Conservation (phyloP, 306 rosid genomes). For the Prosopis cineraria region DNA sequence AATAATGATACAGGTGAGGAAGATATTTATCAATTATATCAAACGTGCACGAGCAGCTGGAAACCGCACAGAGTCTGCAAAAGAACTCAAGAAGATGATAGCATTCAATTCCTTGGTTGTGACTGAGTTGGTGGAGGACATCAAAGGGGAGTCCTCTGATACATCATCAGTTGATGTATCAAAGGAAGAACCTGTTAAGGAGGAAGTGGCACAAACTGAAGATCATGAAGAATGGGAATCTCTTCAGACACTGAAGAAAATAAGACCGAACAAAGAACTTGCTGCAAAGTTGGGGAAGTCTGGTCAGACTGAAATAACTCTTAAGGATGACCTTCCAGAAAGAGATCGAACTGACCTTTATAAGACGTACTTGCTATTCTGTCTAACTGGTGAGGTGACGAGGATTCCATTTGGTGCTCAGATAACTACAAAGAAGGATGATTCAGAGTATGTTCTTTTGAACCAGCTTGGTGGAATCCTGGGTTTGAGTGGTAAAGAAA, state of each 20-base stretch:
- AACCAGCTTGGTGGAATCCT: constrained; percentile 89
- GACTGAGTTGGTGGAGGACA: constrained; percentile 84
- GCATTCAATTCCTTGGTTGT: constrained; percentile 93
- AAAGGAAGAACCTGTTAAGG: constrained; percentile 57
- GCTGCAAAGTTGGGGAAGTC: constrained; percentile 73
- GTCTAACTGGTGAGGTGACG: constrained; percentile 88
- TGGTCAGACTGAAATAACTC: constrained; percentile 91
- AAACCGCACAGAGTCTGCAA: constrained; percentile 79
- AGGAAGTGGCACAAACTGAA: constrained; percentile 37
- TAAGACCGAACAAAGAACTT: constrained; percentile 69
- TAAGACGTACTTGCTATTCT: constrained; percentile 81
- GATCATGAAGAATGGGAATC: constrained; percentile 81
- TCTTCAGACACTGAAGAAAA: constrained; percentile 73
- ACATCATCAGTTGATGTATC: constrained; percentile 41
- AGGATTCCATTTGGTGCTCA: constrained; percentile 80
- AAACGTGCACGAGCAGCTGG: constrained; percentile 85
- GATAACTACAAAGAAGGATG: constrained; percentile 83
- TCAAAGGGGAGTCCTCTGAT: constrained; percentile 85
- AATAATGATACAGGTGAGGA: constrained; percentile 61
- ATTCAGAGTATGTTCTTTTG: constrained; percentile 73
- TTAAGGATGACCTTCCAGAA: constrained; percentile 87
- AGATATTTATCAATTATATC: constrained; percentile 70
- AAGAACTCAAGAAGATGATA: constrained; percentile 90
- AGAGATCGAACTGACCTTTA: constrained; percentile 89
- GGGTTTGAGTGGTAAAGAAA: constrained; percentile 77